These are phyloP conservation scores for Hortiboletus campestris DNA, from an alignment of 768 basidiomycete species.

Conservation along the genomic window DNA sequence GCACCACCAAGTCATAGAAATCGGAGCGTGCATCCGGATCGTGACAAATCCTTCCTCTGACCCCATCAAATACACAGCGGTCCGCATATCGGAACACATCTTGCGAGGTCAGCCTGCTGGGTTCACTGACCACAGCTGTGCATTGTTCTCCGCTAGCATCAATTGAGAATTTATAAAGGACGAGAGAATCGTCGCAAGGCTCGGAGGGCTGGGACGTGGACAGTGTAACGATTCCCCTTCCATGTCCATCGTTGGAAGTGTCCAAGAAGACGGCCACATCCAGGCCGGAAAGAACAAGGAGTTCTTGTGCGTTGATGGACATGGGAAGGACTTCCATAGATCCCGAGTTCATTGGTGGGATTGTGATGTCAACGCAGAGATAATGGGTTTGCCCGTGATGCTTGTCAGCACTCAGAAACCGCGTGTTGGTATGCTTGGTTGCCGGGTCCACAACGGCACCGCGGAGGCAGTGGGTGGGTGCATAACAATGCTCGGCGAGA, in stretches of 20 bases:
- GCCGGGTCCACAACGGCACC: conserved; percentile 8
- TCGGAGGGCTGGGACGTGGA: background rate
- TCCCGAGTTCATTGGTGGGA: background rate
- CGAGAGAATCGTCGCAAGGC: background rate
- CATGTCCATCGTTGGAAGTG: conserved; percentile 14
- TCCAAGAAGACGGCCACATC: background rate
- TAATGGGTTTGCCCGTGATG: conserved; percentile 2
- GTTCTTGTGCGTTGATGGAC: conserved; percentile 8
- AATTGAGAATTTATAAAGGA: conserved; percentile 19
- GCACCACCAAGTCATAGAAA: conserved; percentile 12
- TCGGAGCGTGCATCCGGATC: background rate
- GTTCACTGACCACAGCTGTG: conserved; percentile 11
- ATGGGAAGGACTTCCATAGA: conserved; percentile 11
- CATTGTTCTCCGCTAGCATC: conserved; percentile 19
- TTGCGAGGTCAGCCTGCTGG: conserved; percentile 3
- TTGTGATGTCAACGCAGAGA: conserved; percentile 15
- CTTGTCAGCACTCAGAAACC: conserved; percentile 6
- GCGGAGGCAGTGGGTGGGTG: conserved; percentile 13
- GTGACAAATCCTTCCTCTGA: conserved; percentile 21
- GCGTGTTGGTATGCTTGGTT: conserved; percentile 12
- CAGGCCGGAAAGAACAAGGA: conserved; percentile 18
- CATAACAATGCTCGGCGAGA: conserved; percentile 1
- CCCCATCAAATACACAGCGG: conserved; percentile 14
- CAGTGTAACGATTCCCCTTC: conserved; percentile 16
- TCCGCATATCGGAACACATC: conserved; percentile 3